Evolutionary conservation across 2,329 filamentous ascomycete species (phyloP), one percentile per base, ranked within the genome.

Genomic region (Botrytis deweyae): DNA sequence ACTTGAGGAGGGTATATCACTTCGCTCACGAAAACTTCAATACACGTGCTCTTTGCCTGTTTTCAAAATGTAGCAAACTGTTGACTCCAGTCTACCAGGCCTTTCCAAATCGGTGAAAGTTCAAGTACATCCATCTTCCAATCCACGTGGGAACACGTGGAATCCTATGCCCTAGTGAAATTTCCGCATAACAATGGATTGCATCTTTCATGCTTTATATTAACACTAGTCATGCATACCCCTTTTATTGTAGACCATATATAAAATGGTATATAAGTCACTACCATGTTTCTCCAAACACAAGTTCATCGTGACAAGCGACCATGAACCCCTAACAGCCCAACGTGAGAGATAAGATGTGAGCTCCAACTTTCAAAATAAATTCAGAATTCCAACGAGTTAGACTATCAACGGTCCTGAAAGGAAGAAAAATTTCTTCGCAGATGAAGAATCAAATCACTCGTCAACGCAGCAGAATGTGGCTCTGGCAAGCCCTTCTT

Each of bases 31-130:
- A 52, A 22, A 4, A 25, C 9, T 12, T 25, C 46, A 2, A 25
- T 5, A 12, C 1, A 10, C 0, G 46, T 25, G 10, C 1, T 52
- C 9, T 25, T 12, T 0, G 5, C 9, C 22, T 52, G 0, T 12
- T 5, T 25, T 52, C 1, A 2, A 9, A 25, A 25, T 52, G 0
- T 2, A 14, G 25, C 22, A 52, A 12, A 25, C 3, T 5, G 4
- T 25, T 12, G 22, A 52, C 46, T 52, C 4, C 42, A 44, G 18
- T 8, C 18, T 22, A 25, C 12, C 22, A 49, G 9, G 22, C 2
- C 46, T 49, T 25, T 49, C 9, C 22, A 12, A 49, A 25, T 49
- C 1, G 46, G 1, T 10, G 46, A 1, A 49, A 49, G 1, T 12
- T 3, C 46, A 49, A 25, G 46, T 1, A 3, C 9, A 25, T 20